phyloP scores from a whole-genome alignment of 1,139 yeast genomes.

The Dujonia santamariae region DNA sequence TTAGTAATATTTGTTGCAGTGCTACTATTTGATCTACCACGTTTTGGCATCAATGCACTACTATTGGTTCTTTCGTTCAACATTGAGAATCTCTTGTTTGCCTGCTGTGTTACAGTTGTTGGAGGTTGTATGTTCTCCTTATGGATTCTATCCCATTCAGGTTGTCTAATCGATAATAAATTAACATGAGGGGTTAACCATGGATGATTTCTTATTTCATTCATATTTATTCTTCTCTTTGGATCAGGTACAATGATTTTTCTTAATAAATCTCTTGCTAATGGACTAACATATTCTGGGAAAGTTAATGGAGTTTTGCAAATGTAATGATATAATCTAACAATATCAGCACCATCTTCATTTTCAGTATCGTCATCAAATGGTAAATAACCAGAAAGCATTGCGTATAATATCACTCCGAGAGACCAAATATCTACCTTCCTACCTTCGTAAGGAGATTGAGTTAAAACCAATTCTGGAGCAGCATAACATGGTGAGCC shows the following conservation, averaged over 20 bases:
- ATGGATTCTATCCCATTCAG: slow-evolving; percentile 79
- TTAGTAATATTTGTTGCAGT: slow-evolving; percentile 52
- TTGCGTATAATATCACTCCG: slow-evolving; percentile 92
- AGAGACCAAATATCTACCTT: slow-evolving; percentile 97
- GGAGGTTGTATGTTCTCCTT: slow-evolving; percentile 23
- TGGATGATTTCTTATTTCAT: slow-evolving; percentile 73
- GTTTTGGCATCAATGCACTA: slow-evolving; percentile 30
- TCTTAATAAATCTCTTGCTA: slow-evolving; percentile 87
- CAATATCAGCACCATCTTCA: slow-evolving; percentile 94
- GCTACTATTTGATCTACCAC: slow-evolving; percentile 47
- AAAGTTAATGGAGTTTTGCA: slow-evolving; percentile 89
- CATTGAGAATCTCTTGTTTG: slow-evolving; percentile 45
- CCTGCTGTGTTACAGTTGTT: slow-evolving; percentile 8
- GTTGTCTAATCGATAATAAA: slow-evolving; percentile 78
- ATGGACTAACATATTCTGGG: slow-evolving; percentile 89
- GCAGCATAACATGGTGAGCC: slow-evolving; percentile 99
- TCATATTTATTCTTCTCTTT: slow-evolving; percentile 64
- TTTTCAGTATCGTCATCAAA: slow-evolving; percentile 97
- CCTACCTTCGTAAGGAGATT: slow-evolving; percentile 85
- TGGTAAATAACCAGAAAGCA: slow-evolving; percentile 96
- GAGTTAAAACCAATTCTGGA: slow-evolving; percentile 90
- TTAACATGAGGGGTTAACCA: slow-evolving; percentile 85
- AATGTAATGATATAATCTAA: slow-evolving; percentile 85
- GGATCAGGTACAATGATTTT: slow-evolving; percentile 87
- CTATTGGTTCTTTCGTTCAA: slow-evolving; percentile 42